phyloP scores from a whole-genome alignment of 371 early-diverging fungal genomes.

The Nematocida ausubeli region DNA sequence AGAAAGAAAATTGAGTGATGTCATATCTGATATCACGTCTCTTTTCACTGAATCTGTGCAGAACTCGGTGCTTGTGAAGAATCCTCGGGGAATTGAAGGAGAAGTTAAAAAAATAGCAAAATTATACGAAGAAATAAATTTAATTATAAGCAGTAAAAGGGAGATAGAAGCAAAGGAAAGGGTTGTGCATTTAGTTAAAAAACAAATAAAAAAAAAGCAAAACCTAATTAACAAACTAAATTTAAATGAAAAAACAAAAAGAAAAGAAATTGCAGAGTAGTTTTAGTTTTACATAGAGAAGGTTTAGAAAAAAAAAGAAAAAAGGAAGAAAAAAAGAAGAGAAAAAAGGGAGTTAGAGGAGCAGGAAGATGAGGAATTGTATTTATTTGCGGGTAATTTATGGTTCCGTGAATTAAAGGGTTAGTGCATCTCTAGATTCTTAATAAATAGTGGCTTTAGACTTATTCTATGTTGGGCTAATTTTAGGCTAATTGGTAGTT shows the following conservation, averaged over 20 bases:
- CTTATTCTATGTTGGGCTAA: no score
- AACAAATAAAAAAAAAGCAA: conserved; percentile 44
- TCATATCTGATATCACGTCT: background rate
- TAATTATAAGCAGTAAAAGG: conserved; percentile 6
- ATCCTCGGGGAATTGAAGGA: conserved; percentile 3
- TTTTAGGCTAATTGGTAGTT: no score
- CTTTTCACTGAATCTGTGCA: conserved; percentile 6
- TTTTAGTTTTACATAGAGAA: no score
- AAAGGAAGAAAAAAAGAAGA: no score
- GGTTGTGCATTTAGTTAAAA: background rate
- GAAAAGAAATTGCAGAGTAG: background rate
- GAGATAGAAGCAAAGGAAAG: conserved; percentile 27
- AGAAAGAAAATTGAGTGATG: background rate
- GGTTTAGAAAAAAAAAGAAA: no score
- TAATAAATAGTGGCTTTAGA: no score
- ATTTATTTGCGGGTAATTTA: no score
- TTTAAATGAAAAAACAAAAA: conserved; percentile 22
- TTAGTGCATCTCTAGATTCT: no score
- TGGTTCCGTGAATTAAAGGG: no score
- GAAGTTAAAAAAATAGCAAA: conserved; percentile 28
- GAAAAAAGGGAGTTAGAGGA: no score
- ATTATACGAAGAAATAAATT: conserved; percentile 40
- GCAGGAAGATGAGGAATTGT: no score
- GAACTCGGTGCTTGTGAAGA: conserved; percentile 4
- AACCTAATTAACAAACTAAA: conserved; percentile 21